Percentiles rank a stretch among this genome's conserved stretches.
Conservation (phyloP, 768 basidiomycete species). For the Hygrophoropsis aurantiaca region DNA sequence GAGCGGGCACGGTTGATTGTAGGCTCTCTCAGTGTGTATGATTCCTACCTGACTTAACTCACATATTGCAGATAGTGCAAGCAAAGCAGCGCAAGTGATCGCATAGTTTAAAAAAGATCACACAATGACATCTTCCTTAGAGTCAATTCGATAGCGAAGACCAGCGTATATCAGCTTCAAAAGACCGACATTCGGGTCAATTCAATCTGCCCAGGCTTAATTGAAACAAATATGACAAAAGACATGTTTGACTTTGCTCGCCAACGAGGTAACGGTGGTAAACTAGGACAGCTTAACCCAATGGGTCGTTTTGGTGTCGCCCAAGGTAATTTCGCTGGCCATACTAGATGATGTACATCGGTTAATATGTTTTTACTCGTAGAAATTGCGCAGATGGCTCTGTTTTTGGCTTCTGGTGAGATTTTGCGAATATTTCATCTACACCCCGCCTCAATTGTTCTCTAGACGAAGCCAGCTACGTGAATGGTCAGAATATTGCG, state of each 20-base stretch:
- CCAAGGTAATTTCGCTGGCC: conserved; percentile 56
- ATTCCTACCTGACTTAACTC: conserved; percentile 5
- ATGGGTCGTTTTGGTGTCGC: conserved; percentile 79
- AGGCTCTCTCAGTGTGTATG: conserved; percentile 24
- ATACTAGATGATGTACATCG: no score
- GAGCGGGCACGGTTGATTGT: conserved; percentile 84
- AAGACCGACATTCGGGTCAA: conserved; percentile 87
- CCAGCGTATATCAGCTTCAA: conserved; percentile 74
- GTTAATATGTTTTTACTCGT: no score
- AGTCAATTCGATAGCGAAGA: conserved; percentile 87
- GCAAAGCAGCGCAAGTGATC: conserved; percentile 81
- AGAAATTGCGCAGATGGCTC: conserved; percentile 86
- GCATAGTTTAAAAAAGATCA: background rate
- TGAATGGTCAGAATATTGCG: conserved; percentile 86
- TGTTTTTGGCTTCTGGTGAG: conserved; percentile 87
- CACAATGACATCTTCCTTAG: conserved; percentile 33
- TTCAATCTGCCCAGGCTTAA: conserved; percentile 86
- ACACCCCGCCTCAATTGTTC: conserved; percentile 8
- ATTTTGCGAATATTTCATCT: background rate
- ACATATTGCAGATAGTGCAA: conserved; percentile 70
- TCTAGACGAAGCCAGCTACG: conserved; percentile 84
- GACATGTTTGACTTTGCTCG: conserved; percentile 77
- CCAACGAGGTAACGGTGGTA: conserved; percentile 65
- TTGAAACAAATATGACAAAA: conserved; percentile 91
- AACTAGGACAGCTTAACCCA: conserved; percentile 81